Base-by-base conservation (phyloP, 768 basidiomycete species). In the Lentinula sp. region DNA sequence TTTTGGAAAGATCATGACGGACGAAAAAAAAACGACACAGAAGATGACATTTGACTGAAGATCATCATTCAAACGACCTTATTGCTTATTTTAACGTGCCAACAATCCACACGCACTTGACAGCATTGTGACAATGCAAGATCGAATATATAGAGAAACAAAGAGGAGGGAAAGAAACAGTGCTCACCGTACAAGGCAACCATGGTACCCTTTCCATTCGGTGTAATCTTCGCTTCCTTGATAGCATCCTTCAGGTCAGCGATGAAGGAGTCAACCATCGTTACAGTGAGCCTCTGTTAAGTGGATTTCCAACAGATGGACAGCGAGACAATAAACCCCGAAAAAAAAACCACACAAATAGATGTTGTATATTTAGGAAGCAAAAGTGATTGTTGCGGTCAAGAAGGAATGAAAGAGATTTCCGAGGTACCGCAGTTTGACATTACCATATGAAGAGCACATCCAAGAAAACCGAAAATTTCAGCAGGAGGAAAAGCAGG, bases 131-230 rank as follows among this genome's bases (percentile, higher is more conserved):
- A 10, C 39, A 41, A 6, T 16, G 15, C 39, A 16, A 41, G 15
- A 41, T 41, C 39, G 46, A n/a, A 48, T 16, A 12, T n/a, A 15
- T 28, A 28, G 16, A 33, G 52, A 4, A 2, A 12, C 52, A 23
- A 57, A 41, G 23, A 39, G 12, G 15, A 59, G n/a, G 39, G 28
- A 53, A 13, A 49, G 57, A 35, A 49, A 51, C 53, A 39, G 5
- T 46, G 76, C 85, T 59, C 62, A 95, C 95, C 95, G 68, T 97
- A 98, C 12, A 98, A 70, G 13, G 88, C 81, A 3, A 97, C 93
- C 94, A 98, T 95, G 35, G 85, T 84, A 7, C 96, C 96, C 67
- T 87, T 83, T 6, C 88, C 88, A 35, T 78, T 76, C 0, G 90
- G 86, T 16, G 77, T 73, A 33, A 75, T 61, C 70, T 87, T 91